These are phyloP conservation scores for Mucor circinelloides DNA, from an alignment of 371 early-diverging fungal genomes.

Conservation along the genomic window DNA sequence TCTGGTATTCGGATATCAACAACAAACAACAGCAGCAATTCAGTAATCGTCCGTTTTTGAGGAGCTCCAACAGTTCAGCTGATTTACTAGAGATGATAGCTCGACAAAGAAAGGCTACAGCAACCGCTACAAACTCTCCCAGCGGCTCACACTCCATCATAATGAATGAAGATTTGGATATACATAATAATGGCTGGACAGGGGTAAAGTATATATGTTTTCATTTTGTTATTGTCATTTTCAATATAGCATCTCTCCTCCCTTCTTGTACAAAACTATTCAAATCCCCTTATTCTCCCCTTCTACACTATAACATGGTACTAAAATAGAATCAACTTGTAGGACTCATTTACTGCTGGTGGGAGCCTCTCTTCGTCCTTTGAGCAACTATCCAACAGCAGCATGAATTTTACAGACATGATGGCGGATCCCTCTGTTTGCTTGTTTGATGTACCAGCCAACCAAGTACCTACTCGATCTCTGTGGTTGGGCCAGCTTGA, in stretches of 20 bases:
- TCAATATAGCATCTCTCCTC: background rate
- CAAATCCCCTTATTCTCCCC: background rate
- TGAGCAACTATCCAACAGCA: background rate
- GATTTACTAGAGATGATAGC: conserved; percentile 46
- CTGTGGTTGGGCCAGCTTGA: conserved; percentile 96
- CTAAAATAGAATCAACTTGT: background rate
- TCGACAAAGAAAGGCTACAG: conserved; percentile 27
- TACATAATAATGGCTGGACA: conserved; percentile 21
- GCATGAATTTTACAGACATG: background rate
- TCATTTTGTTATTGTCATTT: background rate
- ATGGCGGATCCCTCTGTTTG: background rate
- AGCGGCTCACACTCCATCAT: background rate
- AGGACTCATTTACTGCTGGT: conserved; percentile 7
- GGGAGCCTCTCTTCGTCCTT: conserved; percentile 9
- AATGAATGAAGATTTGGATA: conserved; percentile 14
- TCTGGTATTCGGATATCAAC: conserved; percentile 20
- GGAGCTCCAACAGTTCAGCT: conserved; percentile 43
- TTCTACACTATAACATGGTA: background rate
- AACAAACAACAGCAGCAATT: background rate
- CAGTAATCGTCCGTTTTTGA: conserved; percentile 20
- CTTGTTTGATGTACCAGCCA: background rate
- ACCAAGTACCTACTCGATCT: conserved; percentile 41
- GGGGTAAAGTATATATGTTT: conserved; percentile 11
- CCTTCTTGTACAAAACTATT: background rate
- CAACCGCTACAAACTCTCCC: background rate